Conservation (phyloP, 176 grass and related monocot genomes). For the Leersia perrieri region DNA sequence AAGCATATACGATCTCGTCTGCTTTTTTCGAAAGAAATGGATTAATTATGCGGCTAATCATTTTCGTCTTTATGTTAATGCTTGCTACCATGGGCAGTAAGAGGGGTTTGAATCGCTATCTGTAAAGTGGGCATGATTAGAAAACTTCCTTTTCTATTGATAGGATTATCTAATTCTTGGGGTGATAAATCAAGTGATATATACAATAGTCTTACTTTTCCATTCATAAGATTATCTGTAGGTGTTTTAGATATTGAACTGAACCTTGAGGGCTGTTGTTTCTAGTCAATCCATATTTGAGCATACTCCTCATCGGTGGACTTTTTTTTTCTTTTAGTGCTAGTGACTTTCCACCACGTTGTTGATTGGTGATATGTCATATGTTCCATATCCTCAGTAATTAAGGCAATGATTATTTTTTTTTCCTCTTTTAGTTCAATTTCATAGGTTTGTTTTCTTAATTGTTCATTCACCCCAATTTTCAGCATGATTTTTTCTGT, state of each 20-base stretch:
- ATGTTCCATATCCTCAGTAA: background rate
- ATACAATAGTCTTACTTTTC: no score
- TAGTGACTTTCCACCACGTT: background rate
- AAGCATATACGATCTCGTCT: constrained; percentile 44
- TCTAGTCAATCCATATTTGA: background rate
- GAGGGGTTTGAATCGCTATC: background rate
- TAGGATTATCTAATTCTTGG: no score
- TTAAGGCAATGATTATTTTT: background rate
- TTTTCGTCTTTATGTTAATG: background rate
- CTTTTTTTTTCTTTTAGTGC: background rate
- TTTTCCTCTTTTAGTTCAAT: background rate
- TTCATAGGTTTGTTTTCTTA: background rate
- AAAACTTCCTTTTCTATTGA: constrained; percentile 4
- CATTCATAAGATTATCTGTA: background rate
- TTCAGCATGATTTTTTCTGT: background rate
- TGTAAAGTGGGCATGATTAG: background rate
- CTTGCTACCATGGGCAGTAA: background rate
- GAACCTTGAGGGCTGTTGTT: background rate
- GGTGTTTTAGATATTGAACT: background rate
- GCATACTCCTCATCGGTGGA: background rate
- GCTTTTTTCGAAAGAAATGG: background rate
- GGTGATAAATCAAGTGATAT: no score
- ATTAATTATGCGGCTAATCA: background rate
- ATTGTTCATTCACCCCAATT: background rate
- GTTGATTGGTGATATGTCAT: background rate